These are phyloP conservation scores for Podospora didyma DNA, from an alignment of 495 filamentous ascomycete species.

Conservation along the genomic window DNA sequence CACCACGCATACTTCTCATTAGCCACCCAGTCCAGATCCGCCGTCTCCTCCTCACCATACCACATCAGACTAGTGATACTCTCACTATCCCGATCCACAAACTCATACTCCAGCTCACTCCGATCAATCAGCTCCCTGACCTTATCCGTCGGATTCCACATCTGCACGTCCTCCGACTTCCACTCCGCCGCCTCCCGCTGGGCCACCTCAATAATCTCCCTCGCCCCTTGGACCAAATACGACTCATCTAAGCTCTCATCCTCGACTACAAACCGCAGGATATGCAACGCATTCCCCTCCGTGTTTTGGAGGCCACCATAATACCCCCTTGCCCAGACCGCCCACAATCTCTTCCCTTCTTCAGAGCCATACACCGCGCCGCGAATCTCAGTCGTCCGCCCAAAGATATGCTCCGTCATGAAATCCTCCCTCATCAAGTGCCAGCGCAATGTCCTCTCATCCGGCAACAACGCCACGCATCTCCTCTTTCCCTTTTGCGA, in stretches of 20 bases:
- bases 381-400: conserved; percentile 54
- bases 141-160: conserved; percentile 48
- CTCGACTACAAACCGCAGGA: conserved; percentile 76
- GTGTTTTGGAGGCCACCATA: conserved; percentile 36
- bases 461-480: conserved; percentile 67
- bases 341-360: conserved; percentile 60
- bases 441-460: conserved; percentile 72
- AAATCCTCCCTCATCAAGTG: conserved; percentile 86
- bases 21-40: conserved; percentile 73
- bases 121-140: conserved; percentile 34
- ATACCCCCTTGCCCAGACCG: conserved; percentile 77
- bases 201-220: conserved; percentile 41
- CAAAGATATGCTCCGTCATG: conserved; percentile 53
- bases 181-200: conserved; percentile 39
- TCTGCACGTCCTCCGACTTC: conserved; percentile 39
- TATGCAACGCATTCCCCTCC: conserved; percentile 66
- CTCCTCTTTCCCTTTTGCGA: conserved; percentile 28
- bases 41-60: conserved; percentile 42
- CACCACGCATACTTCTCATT: conserved; percentile 98
- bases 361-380: conserved; percentile 57
- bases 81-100: conserved; percentile 44
- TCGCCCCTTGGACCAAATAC: conserved; percentile 55
- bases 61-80: conserved; percentile 53
- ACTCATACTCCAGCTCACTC: conserved; percentile 34
- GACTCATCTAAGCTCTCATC: conserved; percentile 25